Evolutionary conservation across 108 stramenopile species (phyloP), one percentile per base, ranked within the genome.

Genomic region (Fistulifera pelliculosa): DNA sequence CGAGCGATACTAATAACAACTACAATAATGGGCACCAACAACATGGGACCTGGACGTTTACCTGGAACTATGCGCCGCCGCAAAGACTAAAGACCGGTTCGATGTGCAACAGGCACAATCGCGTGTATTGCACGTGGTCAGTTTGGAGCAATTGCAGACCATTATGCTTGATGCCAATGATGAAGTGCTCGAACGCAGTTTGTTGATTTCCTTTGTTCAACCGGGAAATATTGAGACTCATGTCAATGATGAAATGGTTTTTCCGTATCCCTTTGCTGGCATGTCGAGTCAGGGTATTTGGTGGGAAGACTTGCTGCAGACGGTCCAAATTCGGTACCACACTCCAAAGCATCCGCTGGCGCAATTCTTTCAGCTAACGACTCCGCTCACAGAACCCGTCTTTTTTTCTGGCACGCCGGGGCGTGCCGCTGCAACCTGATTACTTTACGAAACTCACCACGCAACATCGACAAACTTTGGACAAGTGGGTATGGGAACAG

Each of bases 241-340:
- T 41, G 62, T 74, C 0, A 64, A 69, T 49, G 77, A 79, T 22
- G 72, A 76, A 56, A 67, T 83, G 69, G 73, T 75, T n/a, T 83
- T 74, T 53, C 81, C 81, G 0, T 83, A 73, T 57, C 81, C 81
- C 4, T 83, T 83, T 54, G 77, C 77, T 2, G 81, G 56, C 38
- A 76, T 69, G 68, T 74, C 72, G 6, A 23, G 54, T 24, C 77
- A 83, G 52, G 60, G 58, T 8, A 76, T 83, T 54, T 83, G 81
- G 81, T 83, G 81, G 81, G 81, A 83, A 56, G 76, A 77, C 24
- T 21, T 83, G 14, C 47, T 83, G 39, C 81, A 83, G 58, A 83
- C 81, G 6, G 64, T 73, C 5, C 41, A 62, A 45, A 69, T 83
- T 24, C 71, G 77, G n/a, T 83, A 61, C 27, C 65, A 83, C 59